A percentile compares a stretch with the other conserved stretches of the same genome.
Conservation (phyloP, 1,284 basidiomycete species). For the Sanghuangporus baumii region DNA sequence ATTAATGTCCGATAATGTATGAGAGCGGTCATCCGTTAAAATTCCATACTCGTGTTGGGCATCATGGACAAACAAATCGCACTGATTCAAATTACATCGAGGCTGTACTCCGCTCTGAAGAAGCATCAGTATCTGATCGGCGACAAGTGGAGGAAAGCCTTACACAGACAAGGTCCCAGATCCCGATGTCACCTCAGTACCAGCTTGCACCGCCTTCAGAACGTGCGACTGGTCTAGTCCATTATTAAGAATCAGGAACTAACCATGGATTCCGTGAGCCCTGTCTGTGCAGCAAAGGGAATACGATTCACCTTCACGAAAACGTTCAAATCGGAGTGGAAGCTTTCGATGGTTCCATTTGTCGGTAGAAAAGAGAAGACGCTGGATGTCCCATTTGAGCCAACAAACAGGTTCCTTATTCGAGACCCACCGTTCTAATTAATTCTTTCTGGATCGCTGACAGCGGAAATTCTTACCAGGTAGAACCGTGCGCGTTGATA, state of each 20-base stretch:
- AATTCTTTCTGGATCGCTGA: too few relatives aligned
- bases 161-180: slow-evolving; percentile 49
- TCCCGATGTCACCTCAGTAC: slow-evolving; percentile 50
- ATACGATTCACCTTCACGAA: slow-evolving; percentile 44
- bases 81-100: not conserved
- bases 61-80: not conserved
- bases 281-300: not conserved
- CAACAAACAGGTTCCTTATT: slow-evolving; percentile 22
- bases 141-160: slow-evolving; percentile 10
- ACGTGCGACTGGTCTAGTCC: not conserved
- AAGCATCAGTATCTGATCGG: not conserved
- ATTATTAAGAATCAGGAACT: slow-evolving; percentile 1
- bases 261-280: not conserved
- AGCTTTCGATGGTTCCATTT: slow-evolving; percentile 34
- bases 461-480: slow-evolving; percentile 34
- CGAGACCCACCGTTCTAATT: not conserved
- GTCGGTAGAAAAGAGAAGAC: slow-evolving; percentile 60
- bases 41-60: not conserved
- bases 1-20: too few relatives aligned
- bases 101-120: not conserved
- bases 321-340: slow-evolving; percentile 46
- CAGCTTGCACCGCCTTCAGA: slow-evolving; percentile 38
- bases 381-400: slow-evolving; percentile 50
- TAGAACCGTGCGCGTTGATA: slow-evolving; percentile 42
- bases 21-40: not conserved